phyloP scores from a whole-genome alignment of 129 eudicot genomes.

The Saussurea involucrata region DNA sequence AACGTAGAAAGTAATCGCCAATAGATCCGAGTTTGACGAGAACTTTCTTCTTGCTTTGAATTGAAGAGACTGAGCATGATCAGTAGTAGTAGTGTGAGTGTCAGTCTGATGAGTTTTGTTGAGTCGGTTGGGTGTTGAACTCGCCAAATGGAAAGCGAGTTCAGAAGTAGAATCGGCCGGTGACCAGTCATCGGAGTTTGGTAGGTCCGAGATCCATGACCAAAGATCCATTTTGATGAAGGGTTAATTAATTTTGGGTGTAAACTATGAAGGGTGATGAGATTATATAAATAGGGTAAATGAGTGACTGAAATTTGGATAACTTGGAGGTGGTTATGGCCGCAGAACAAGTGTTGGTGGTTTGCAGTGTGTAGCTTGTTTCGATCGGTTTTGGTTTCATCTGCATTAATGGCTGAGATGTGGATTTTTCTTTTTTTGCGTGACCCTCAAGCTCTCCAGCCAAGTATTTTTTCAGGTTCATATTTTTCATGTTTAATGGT shows the following conservation, averaged over 20 bases:
- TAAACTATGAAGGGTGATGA: neutral
- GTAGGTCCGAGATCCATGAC: constrained; percentile 87
- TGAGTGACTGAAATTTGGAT: constrained; percentile 47
- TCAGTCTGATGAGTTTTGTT: neutral
- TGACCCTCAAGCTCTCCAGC: neutral
- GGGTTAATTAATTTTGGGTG: neutral
- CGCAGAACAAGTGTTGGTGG: constrained; percentile 45
- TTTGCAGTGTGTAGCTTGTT: constrained; percentile 15
- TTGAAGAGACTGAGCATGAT: constrained; percentile 28
- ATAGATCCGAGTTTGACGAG: constrained; percentile 32
- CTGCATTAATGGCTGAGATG: constrained; percentile 33
- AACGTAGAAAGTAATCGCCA: constrained; percentile 50
- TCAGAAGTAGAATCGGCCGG: constrained; percentile 35
- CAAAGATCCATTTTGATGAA: constrained; percentile 63
- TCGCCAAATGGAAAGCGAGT: constrained; percentile 43
- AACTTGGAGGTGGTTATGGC: constrained; percentile 65
- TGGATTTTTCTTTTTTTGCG: neutral
- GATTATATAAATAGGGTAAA: constrained; percentile 26
- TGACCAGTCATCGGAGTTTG: constrained; percentile 60
- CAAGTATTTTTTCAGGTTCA: neutral
- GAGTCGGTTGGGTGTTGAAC: constrained; percentile 19
- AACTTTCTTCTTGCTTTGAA: constrained; percentile 60
- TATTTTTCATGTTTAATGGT: no score
- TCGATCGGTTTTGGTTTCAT: constrained; percentile 19
- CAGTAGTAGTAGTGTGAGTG: no score